Base-by-base conservation (phyloP, 2,329 filamentous ascomycete genomes). In the Lasiodiplodia hormozganensis region DNA sequence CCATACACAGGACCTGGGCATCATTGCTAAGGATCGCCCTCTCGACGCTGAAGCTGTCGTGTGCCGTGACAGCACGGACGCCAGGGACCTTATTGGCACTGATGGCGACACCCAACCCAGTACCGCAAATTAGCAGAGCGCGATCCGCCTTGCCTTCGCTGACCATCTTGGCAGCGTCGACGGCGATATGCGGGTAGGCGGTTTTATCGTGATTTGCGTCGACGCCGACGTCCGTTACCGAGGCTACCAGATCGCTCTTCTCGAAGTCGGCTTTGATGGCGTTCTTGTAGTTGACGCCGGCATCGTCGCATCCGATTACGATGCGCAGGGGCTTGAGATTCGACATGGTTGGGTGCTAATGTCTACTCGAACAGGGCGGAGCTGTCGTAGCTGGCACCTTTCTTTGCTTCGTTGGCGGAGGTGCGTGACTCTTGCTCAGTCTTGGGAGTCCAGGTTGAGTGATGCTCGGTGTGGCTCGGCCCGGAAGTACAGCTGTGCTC, bases 81-180 rank as follows among this genome's bases (percentile, higher is more conserved):
- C 93, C 93, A 68, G 89, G 90, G 71, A 96, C 89, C 80, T 96
- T 96, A 85, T 96, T 96, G 72, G 93, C 93, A n/a, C 88, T 83
- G 77, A 96, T 96, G 74, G 93, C 93, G 8, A 97, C 93, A 23
- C 93, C 93, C 8, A 97, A 86, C 0, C 93, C 93, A 0, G 93
- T 96, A 2, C 93, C 93, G 82, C 93, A 96, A 82, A 96, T 92
- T 52, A 94, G 82, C 47, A 96, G 84, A 0, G 92, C 93, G 65
- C 93, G 90, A 80, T 96, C 93, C 65, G 87, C 90, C 74, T 88
- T 85, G 53, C 89, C 90, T 6, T 83, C 79, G 4, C 85, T 84
- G 12, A 92, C 86, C 47, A 91, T 83, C 70, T 86, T 84, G 52
- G 91, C 91, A 5, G 92, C 92, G 49, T 88, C 87, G 51, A 92